Conservation (phyloP, 805 yeast species). For the Yamadazyma sp. region DNA sequence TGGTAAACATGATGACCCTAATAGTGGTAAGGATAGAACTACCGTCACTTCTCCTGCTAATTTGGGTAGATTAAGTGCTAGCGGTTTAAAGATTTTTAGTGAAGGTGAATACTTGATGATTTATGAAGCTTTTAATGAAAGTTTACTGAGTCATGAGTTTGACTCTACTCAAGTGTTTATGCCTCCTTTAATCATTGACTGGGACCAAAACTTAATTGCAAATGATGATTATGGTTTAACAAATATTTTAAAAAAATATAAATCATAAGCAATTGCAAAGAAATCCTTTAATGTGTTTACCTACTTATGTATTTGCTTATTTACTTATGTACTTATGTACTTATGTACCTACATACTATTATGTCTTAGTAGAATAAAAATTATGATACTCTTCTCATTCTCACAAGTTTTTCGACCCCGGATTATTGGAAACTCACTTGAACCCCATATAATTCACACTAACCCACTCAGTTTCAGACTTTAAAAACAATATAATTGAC, state of each 20-base stretch:
- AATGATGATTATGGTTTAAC: slow-evolving; percentile 31
- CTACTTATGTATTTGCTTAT: no score
- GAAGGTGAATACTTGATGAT: slow-evolving; percentile 38
- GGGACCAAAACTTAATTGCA: slow-evolving; percentile 44
- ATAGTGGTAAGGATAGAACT: slow-evolving; percentile 14
- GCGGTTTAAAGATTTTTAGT: slow-evolving; percentile 30
- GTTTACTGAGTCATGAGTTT: slow-evolving; percentile 21
- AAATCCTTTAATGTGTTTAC: no score
- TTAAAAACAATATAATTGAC: no score
- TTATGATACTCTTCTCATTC: no score
- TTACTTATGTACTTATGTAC: no score
- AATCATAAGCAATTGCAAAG: neutral
- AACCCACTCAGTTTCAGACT: no score
- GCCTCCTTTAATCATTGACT: slow-evolving; percentile 43
- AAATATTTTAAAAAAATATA: slow-evolving; percentile 28
- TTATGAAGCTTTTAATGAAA: slow-evolving; percentile 32
- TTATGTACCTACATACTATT: slow-evolving; percentile 18
- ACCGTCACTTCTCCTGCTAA: slow-evolving; percentile 15
- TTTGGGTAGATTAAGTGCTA: slow-evolving; percentile 18
- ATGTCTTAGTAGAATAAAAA: no score
- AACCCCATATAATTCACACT: no score
- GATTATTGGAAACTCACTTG: no score
- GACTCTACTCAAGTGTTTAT: slow-evolving; percentile 31
- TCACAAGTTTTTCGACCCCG: no score
- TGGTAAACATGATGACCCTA: slow-evolving; percentile 18